Evolutionary conservation across 1,139 yeast genomes (phyloP), one percentile per base, ranked within the genome.

Genomic region (Meyerozyma smithsonii): DNA sequence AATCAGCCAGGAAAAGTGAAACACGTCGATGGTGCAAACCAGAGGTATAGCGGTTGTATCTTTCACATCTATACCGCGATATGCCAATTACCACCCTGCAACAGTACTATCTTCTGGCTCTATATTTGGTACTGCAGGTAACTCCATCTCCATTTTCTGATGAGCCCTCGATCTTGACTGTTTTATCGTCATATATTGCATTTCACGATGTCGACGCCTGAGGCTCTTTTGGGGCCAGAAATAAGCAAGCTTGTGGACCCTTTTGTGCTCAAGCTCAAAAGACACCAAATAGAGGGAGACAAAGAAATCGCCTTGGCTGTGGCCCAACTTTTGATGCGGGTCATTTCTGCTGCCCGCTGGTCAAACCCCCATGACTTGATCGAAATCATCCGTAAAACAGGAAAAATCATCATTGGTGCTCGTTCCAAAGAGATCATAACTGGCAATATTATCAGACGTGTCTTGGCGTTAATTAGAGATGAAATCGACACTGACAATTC

Each of bases 311-410:
- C 97, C 1, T 67, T 88, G 37, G 92, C 86, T 43, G 86, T 96
- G 6, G 83, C 96, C 14, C 95, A 88, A 51, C 69, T 92, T 39
- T 65, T 92, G 48, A 84, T 88, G 79, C 77, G 96, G 58, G 94
- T 88, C 37, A 83, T 90, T 16, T 87, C 97, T 0, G 86, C 88
- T 3, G 88, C 92, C 4, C 74, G 96, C 56, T 92, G 97, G 97
- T 69, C 78, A 34, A 78, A 81, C 43, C 79, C 87, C 8, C 81
- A 77, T 44, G 89, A 86, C 46, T 71, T 92, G 48, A 80, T 90
- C 35, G 64, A 63, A 15, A 79, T 84, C 43, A 80, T 92, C 46
- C 78, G 94, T 52, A 65, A 67, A 42, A 75, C 83, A 15, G 94
- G 92, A 2, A 65, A 62, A 33, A 63, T 72, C 18, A 58, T 84